Conservation (phyloP, 2,329 filamentous ascomycete species). For the Scedosporium boydii region DNA sequence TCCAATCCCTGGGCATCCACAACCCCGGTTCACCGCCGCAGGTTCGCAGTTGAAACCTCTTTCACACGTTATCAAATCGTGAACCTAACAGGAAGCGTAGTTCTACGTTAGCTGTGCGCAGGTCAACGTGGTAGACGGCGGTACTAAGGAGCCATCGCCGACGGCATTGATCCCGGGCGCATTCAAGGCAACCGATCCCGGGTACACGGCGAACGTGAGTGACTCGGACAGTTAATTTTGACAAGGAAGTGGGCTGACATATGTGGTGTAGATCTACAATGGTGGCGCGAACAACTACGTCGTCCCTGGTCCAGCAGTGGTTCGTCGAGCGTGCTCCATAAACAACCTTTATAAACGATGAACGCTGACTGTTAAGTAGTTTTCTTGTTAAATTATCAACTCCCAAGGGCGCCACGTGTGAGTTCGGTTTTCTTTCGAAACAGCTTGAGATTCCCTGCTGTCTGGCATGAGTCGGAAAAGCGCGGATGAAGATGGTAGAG, state of each 20-base stretch:
- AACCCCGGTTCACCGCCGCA: constrained; percentile 31
- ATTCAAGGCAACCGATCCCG: constrained; percentile 30
- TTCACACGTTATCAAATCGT: neutral
- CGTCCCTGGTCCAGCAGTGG: constrained; percentile 4
- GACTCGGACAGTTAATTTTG: neutral
- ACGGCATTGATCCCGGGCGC: constrained; percentile 28
- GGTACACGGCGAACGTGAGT: constrained; percentile 25
- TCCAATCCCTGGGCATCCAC: constrained; percentile 54
- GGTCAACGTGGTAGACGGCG: constrained; percentile 29
- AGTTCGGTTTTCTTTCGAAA: no score
- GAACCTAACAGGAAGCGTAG: constrained; percentile 12
- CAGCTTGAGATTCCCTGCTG: no score
- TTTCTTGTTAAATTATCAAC: neutral
- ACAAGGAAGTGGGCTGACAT: no score
- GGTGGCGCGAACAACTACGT: constrained; percentile 2
- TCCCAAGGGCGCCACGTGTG: no score
- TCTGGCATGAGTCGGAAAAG: no score
- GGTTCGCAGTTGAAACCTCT: neutral
- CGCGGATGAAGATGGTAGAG: no score
- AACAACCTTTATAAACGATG: neutral
- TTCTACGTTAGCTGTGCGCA: constrained; percentile 40
- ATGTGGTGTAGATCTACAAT: neutral
- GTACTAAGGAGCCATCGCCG: constrained; percentile 31
- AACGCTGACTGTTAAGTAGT: neutral
- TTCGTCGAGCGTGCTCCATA: neutral